Evolutionary conservation across 768 basidiomycete species (phyloP).

Genomic region (Antrodiella citrinella): DNA sequence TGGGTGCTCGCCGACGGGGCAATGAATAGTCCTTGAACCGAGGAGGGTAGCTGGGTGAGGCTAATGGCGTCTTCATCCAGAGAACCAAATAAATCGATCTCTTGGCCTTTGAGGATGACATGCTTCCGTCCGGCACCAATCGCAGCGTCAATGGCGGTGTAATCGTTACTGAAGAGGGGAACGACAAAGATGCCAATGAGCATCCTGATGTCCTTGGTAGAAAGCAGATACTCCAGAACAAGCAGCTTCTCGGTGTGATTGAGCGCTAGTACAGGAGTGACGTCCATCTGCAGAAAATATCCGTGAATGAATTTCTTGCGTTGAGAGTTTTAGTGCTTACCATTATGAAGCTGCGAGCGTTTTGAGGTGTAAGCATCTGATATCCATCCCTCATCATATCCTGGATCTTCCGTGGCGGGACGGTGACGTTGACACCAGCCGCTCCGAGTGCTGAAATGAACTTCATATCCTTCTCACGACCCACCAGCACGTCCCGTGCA

Average conservation of each 20-base stretch:
- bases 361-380: too few species aligned
- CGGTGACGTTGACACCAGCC: conserved; percentile 27
- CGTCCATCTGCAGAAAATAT: not conserved
- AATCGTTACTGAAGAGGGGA: not conserved
- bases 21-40: not conserved
- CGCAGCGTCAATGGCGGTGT: not conserved
- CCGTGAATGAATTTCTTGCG: too few species aligned
- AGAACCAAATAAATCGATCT: not conserved
- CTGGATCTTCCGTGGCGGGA: conserved; percentile 27
- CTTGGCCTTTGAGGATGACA: not conserved
- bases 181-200: not conserved
- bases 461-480: not conserved
- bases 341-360: too few species aligned
- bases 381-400: conserved; percentile 15
- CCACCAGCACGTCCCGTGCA: not conserved
- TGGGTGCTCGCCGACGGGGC: too few species aligned
- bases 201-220: not conserved
- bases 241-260: not conserved
- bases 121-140: not conserved
- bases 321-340: too few species aligned
- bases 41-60: not conserved
- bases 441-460: not conserved
- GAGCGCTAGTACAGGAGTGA: not conserved
- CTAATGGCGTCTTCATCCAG: not conserved
- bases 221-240: not conserved